Evolutionary conservation across 163 green algal species (phyloP), one percentile per base, ranked within the genome.

Genomic region (Scenedesmus sp.): DNA sequence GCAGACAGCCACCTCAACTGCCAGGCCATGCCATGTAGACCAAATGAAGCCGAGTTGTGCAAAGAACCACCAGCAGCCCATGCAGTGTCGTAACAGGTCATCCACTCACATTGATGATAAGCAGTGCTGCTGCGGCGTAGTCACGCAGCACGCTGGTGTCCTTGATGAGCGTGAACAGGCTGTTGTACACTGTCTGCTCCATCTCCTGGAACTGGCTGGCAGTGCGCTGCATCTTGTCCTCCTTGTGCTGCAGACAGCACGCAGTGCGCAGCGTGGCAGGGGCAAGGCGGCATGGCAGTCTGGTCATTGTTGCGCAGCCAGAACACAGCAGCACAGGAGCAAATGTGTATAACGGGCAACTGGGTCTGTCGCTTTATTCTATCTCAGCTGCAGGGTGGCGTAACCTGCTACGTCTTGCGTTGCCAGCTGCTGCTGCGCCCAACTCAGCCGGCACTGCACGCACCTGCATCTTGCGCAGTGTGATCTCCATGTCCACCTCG

Each of bases 91-190:
- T 12, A 23, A 34, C 18, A 67, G 54, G 55, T 62, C 55, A 26
- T 7, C 34, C 82, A 73, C 85, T 55, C 46, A 89, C 85, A 15
- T 90, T 57, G 26, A 91, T 74, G 87, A 91, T 91, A 1, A 91
- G 87, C 57, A 91, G 73, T 8, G 87, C 87, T 57, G 87, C 87
- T 46, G 87, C 87, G 55, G 87, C 87, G 88, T 96, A 96, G 84
- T 96, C 94, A 3, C 93, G 92, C 57, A 96, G 92, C 60, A 95
- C 93, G n/a, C 88, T 89, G 2, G 94, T 96, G 90, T 96, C 94
- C 85, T 94, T 93, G 64, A 95, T 94, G 18, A 96, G 85, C 26
- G 91, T 95, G 91, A 93, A 94, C 9, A 96, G 92, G 9, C 86
- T 92, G 88, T 96, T 94, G 91, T 95, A 96, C 56, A 95, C 91